Percentiles rank a stretch among this genome's conserved stretches.
These are phyloP conservation scores for Triticum urartu DNA, from an alignment of 176 grass and related monocot species.

Conservation along the genomic window DNA sequence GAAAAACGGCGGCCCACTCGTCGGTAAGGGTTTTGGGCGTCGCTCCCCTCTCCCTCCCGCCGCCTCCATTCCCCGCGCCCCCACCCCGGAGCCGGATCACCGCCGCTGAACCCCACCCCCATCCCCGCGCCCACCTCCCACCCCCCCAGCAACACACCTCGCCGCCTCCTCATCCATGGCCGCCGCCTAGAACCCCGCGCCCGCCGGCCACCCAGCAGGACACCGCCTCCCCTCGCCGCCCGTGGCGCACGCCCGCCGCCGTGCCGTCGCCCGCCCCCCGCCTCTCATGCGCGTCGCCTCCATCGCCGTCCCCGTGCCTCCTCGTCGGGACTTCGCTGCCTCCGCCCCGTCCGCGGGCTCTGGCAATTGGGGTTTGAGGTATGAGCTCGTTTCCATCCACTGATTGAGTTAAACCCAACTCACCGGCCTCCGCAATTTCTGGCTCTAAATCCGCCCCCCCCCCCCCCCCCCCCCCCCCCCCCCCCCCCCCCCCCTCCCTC, in stretches of 20 bases:
- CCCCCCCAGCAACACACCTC: background rate
- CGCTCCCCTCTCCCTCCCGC: background rate
- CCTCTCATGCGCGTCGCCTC: background rate
- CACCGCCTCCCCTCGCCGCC: background rate
- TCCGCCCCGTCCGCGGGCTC: background rate
- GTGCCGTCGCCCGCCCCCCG: background rate
- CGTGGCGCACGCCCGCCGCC: background rate
- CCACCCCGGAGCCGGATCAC: background rate
- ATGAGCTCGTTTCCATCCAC: background rate
- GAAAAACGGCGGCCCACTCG: conserved; percentile 1
- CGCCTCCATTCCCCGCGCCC: conserved; percentile 10
- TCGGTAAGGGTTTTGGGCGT: conserved; percentile 1
- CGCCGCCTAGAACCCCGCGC: background rate
- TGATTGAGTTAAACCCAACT: background rate
- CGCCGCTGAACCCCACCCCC: background rate
- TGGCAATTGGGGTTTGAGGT: background rate
- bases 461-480: no score
- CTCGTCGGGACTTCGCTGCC: background rate
- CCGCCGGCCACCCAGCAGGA: background rate
- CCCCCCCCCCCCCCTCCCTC: no score
- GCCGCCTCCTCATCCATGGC: background rate
- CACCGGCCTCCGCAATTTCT: background rate
- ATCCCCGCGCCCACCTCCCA: background rate
- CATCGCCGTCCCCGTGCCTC: background rate
- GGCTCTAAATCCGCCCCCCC: background rate